These are phyloP conservation scores for Hemileccinum rubropunctum DNA, from an alignment of 768 basidiomycete genomes.

Conservation along the genomic window DNA sequence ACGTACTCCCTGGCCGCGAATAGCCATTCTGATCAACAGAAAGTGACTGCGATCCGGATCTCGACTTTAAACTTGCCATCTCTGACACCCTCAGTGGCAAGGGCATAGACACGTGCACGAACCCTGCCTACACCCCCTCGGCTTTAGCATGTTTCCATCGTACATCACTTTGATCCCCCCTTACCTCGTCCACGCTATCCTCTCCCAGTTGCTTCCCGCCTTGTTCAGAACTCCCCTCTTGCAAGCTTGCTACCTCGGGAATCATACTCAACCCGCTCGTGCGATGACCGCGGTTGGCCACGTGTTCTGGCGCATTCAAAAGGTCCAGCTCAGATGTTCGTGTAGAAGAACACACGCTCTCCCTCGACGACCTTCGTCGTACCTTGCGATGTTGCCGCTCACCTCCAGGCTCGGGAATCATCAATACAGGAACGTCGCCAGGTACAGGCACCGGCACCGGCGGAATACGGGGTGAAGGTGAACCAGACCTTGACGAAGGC, in stretches of 20 bases:
- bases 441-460: constrained; percentile 28
- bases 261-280: constrained; percentile 50
- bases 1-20: constrained; percentile 30
- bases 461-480: constrained; percentile 39
- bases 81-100: constrained; percentile 25
- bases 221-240: constrained; percentile 22
- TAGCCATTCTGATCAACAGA: constrained; percentile 19
- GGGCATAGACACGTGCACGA: constrained; percentile 36
- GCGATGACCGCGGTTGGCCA: constrained; percentile 27
- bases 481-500: constrained; percentile 30
- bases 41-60: constrained; percentile 18
- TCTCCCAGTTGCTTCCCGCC: constrained; percentile 37
- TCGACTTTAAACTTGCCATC: constrained; percentile 20
- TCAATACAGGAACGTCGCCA: constrained; percentile 28
- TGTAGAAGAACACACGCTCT: constrained; percentile 48
- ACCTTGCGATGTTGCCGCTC: constrained; percentile 36
- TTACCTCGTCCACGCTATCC: constrained; percentile 36
- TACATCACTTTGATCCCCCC: constrained; percentile 6
- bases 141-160: constrained; percentile 10
- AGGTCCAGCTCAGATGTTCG: constrained; percentile 53
- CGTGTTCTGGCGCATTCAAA: constrained; percentile 42
- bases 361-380: constrained; percentile 49
- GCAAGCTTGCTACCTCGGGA: constrained; percentile 48
- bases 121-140: constrained; percentile 23
- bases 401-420: constrained; percentile 29